Percentiles rank a stretch among this genome's conserved stretches.
Conservation (phyloP, 2,329 filamentous ascomycete genomes). For the Cephalotrichum gorgonifer region DNA sequence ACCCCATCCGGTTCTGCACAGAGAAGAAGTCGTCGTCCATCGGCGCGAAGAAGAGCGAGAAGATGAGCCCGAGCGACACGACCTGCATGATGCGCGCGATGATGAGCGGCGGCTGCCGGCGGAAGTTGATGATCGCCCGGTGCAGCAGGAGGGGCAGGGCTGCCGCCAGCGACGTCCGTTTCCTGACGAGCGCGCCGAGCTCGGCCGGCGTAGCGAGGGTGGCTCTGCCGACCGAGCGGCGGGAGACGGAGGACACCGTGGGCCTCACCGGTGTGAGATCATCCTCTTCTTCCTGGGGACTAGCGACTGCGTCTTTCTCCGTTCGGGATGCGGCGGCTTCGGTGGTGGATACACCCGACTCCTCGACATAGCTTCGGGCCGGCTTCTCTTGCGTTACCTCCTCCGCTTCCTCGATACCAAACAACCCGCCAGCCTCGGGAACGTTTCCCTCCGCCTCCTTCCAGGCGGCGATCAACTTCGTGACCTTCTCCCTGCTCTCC, state of each 20-base stretch:
- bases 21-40: slow-evolving; percentile 57
- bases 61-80: slow-evolving; percentile 49
- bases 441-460: slow-evolving; percentile 7
- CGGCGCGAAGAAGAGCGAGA: slow-evolving; percentile 62
- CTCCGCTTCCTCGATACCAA: neutral
- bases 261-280: slow-evolving; percentile 5
- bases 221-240: slow-evolving; percentile 30
- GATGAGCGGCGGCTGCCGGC: slow-evolving; percentile 53
- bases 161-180: slow-evolving; percentile 47
- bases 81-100: slow-evolving; percentile 59
- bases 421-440: neutral
- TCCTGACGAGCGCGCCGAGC: slow-evolving; percentile 56
- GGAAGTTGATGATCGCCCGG: slow-evolving; percentile 59
- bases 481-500: slow-evolving; percentile 52
- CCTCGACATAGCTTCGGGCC: neutral
- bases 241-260: slow-evolving; percentile 17
- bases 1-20: slow-evolving; percentile 64
- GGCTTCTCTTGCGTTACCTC: neutral
- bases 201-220: slow-evolving; percentile 58
- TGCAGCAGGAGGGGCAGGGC: slow-evolving; percentile 59
- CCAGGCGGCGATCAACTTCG: slow-evolving; percentile 52
- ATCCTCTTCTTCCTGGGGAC: slow-evolving; percentile 4
- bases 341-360: neutral
- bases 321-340: slow-evolving; percentile 1
- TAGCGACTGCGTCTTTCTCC: neutral